A percentile compares a stretch with the other conserved stretches of the same genome.
phyloP scores from a whole-genome alignment of 2,329 filamentous ascomycete species.

The Trichoderma pleuroti region DNA sequence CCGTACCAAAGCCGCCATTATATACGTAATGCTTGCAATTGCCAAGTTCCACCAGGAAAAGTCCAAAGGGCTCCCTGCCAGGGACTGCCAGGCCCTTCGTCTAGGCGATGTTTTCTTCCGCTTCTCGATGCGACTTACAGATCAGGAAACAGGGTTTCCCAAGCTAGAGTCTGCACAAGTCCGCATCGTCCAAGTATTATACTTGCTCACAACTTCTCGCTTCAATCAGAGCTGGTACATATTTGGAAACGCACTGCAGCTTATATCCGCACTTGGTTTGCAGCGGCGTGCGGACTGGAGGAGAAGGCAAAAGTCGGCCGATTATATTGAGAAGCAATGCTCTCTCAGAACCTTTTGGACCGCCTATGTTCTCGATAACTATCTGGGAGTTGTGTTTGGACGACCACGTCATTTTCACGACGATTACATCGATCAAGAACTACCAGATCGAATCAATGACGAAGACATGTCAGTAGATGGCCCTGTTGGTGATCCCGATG shows the following conservation, averaged over 20 bases:
- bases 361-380: constrained; percentile 60
- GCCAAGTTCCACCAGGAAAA: constrained; percentile 45
- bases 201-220: constrained; percentile 55
- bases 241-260: constrained; percentile 55
- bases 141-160: constrained; percentile 50
- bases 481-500: not conserved
- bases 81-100: constrained; percentile 27
- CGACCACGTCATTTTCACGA: constrained; percentile 59
- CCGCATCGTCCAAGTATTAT: constrained; percentile 55
- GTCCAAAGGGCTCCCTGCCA: constrained; percentile 27
- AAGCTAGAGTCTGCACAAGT: constrained; percentile 56
- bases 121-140: constrained; percentile 39
- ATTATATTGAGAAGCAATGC: constrained; percentile 49
- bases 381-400: constrained; percentile 60
- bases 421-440: constrained; percentile 59
- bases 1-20: constrained; percentile 43
- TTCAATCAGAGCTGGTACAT: constrained; percentile 60
- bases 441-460: constrained; percentile 55
- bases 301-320: constrained; percentile 25
- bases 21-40: constrained; percentile 47
- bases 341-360: constrained; percentile 59
- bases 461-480: constrained; percentile 45
- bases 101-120: constrained; percentile 42
- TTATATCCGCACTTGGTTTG: constrained; percentile 44
- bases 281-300: constrained; percentile 26